Evolutionary conservation across 352 stramenopile genomes (phyloP), one percentile per base, ranked within the genome.

Genomic region (Aphanomyces astaci): DNA sequence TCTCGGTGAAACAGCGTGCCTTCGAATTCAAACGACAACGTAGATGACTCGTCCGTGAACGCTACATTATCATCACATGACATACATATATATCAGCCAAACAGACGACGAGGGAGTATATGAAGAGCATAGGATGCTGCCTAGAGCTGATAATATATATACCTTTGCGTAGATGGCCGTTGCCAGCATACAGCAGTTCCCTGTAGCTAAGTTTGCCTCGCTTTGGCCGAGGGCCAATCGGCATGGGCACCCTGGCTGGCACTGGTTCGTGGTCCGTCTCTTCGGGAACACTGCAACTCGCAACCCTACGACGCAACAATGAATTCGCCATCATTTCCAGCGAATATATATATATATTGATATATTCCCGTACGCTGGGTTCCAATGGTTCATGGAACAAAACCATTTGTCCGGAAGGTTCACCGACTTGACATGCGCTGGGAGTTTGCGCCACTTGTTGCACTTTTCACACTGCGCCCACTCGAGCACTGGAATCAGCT

Each of bases 381-480:
- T 94, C 84, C 92, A 98, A 31, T 88, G 82, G 75, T 99, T 99
- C 81, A 98, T 90, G 22, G 89, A 86, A 76, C 96, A 99, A 71
- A 96, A 98, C 96, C 96, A 99, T 66, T 96, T 88, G 71, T 98
- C 91, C 4, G 95, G 95, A 15, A 99, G 80, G 27, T 80, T 93
- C 9, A 92, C 91, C 25, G 87, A 89, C 68, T 98, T 91, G 53
- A 98, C 92, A 70, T 89, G 81, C 19, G 82, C 81, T 1, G 96
- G 94, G 22, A 99, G 72, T 66, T 97, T 95, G 51, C 96, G 89
- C 96, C 96, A 99, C 74, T 98, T 98, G 57, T 91, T 85, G 78
- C 96, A 99, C 62, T 89, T 88, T 64, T 98, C 96, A 75, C 96
- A 98, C 73, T 98, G 89, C 0, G 96, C 96, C 96, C 96, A 99